These are phyloP conservation scores for Mortierella sp. DNA, from an alignment of 371 early-diverging fungal species.

Conservation along the genomic window DNA sequence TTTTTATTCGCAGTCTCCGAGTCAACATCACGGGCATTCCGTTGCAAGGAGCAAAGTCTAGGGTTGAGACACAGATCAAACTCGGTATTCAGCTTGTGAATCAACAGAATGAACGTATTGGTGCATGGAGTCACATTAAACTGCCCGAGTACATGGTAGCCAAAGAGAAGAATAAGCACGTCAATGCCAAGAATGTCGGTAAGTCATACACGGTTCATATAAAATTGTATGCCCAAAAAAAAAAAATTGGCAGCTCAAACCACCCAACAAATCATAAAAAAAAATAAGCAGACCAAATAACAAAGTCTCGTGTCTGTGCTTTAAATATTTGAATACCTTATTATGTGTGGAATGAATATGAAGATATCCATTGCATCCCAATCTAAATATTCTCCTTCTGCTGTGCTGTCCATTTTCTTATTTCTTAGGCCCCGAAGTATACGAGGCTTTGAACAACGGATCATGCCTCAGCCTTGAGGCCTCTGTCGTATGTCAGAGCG, in stretches of 20 bases:
- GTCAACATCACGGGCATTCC: constrained; percentile 55
- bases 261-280: constrained; percentile 15
- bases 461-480: constrained; percentile 79
- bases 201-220: constrained; percentile 8
- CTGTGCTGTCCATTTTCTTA: neutral
- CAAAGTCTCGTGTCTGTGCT: constrained; percentile 1
- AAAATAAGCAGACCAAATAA: constrained; percentile 1
- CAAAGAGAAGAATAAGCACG: constrained; percentile 71
- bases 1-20: constrained; percentile 23
- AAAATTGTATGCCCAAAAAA: constrained; percentile 4
- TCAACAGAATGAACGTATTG: constrained; percentile 82
- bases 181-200: constrained; percentile 55
- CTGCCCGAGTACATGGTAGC: constrained; percentile 89
- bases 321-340: neutral
- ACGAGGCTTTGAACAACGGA: constrained; percentile 53
- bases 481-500: constrained; percentile 88
- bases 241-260: neutral
- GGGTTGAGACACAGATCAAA: constrained; percentile 96
- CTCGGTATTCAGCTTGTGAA: constrained; percentile 88
- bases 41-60: constrained; percentile 82
- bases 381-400: neutral
- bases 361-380: neutral
- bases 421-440: constrained; percentile 41
- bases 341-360: neutral
- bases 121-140: constrained; percentile 86